These are phyloP conservation scores for Populus pruinosa DNA, from an alignment of 345 rosid genomes.

Conservation along the genomic window DNA sequence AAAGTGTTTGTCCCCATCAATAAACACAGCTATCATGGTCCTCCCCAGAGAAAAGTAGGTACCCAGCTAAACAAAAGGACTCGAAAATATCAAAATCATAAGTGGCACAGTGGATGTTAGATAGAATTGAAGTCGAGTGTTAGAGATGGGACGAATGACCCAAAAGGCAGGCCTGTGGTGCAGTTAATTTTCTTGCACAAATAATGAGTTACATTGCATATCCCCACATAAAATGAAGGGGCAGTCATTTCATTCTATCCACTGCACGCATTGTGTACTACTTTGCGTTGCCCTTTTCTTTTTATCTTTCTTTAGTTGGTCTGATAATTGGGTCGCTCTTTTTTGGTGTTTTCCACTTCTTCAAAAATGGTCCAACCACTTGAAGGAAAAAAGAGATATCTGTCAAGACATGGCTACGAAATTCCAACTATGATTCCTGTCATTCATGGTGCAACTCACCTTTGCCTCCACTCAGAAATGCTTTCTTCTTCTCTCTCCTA, in stretches of 20 bases:
- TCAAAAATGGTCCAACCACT: conserved; percentile 8
- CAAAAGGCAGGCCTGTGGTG: neutral
- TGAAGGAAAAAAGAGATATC: neutral
- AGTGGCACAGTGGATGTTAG: neutral
- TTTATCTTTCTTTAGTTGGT: neutral
- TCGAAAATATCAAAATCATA: neutral
- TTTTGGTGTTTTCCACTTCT: conserved; percentile 12
- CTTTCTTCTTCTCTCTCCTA: too few relatives aligned
- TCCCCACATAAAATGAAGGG: neutral
- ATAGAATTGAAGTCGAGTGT: neutral
- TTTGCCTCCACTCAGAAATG: too few relatives aligned
- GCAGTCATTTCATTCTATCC: conserved; percentile 2
- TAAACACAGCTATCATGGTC: neutral
- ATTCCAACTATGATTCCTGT: neutral
- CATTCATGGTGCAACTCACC: conserved; percentile 8
- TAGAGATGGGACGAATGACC: neutral
- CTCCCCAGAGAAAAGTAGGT: too few relatives aligned
- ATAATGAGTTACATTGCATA: conserved; percentile 19
- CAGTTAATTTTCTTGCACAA: neutral
- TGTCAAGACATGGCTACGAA: neutral
- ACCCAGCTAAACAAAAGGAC: neutral
- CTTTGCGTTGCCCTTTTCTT: neutral
- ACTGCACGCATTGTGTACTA: neutral
- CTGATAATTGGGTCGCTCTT: neutral
- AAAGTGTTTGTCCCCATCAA: neutral